These are phyloP conservation scores for Bruguiera sexangula DNA, from an alignment of 345 rosid genomes.

Conservation along the genomic window DNA sequence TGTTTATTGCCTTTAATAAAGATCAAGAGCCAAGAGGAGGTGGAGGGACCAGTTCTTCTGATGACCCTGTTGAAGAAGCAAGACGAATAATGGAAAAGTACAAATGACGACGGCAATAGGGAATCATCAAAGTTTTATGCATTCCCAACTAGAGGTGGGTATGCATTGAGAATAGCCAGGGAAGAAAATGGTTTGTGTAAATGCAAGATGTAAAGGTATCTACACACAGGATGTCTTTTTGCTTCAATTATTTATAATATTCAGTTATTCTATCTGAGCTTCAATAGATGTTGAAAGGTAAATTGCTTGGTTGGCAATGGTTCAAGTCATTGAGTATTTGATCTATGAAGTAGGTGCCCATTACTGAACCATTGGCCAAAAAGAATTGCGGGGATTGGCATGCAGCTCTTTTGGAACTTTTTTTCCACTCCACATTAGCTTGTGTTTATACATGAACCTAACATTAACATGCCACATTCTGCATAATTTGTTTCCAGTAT, in stretches of 20 bases:
- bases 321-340: no score
- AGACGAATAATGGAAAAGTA: constrained; percentile 91
- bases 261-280: no score
- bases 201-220: not conserved
- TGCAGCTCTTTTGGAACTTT: no score
- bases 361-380: no score
- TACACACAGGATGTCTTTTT: not conserved
- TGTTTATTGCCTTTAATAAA: constrained; percentile 79
- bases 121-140: constrained; percentile 3
- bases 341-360: no score
- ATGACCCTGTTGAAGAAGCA: constrained; percentile 72
- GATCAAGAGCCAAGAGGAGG: constrained; percentile 55
- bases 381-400: no score
- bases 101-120: constrained; percentile 38
- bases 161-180: not conserved
- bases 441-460: no score
- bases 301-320: no score
- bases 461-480: no score
- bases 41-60: constrained; percentile 35
- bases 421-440: no score
- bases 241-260: not conserved
- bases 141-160: not conserved
- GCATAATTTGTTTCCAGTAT: no score
- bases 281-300: no score
- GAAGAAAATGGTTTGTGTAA: not conserved